A percentile compares a stretch with the other conserved stretches of the same genome.
Evolutionary conservation across 2,329 filamentous ascomycete species (phyloP).

Genomic region (Blastomyces silverae): DNA sequence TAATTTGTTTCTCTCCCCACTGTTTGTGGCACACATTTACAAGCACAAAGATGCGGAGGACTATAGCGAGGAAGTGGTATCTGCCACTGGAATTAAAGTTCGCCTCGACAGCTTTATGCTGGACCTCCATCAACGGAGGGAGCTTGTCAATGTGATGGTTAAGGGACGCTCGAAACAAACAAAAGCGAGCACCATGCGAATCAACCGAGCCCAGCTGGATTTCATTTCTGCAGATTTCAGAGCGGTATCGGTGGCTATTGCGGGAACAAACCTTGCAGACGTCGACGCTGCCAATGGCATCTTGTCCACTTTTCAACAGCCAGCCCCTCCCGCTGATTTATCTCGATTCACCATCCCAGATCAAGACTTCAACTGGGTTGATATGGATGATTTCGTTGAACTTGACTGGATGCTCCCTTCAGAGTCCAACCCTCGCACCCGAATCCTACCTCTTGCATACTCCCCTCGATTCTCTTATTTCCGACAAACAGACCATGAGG

Average conservation of each 20-base stretch:
- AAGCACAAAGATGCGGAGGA: constrained; percentile 96
- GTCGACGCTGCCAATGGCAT: constrained; percentile 58
- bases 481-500: constrained; percentile 86
- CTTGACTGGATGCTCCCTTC: constrained; percentile 91
- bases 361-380: constrained; percentile 92
- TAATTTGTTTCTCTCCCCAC: constrained; percentile 79
- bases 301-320: constrained; percentile 50
- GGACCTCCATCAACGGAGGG: constrained; percentile 86
- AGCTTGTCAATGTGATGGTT: constrained; percentile 79
- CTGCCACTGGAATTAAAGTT: constrained; percentile 93
- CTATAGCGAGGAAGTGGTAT: constrained; percentile 67
- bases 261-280: constrained; percentile 69
- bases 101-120: constrained; percentile 96
- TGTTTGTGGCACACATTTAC: constrained; percentile 96
- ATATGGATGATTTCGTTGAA: constrained; percentile 99
- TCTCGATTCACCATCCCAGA: constrained; percentile 94
- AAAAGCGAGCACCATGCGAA: constrained; percentile 86
- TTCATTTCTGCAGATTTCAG: constrained; percentile 85
- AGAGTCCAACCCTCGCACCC: constrained; percentile 83
- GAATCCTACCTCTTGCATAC: constrained; percentile 85
- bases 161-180: constrained; percentile 69
- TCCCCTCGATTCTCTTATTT: constrained; percentile 97
- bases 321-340: constrained; percentile 52
- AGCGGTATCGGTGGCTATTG: constrained; percentile 85
- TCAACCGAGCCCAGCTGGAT: constrained; percentile 89